phyloP scores from a whole-genome alignment of 2,329 filamentous ascomycete genomes.

The Blastomyces percursus region DNA sequence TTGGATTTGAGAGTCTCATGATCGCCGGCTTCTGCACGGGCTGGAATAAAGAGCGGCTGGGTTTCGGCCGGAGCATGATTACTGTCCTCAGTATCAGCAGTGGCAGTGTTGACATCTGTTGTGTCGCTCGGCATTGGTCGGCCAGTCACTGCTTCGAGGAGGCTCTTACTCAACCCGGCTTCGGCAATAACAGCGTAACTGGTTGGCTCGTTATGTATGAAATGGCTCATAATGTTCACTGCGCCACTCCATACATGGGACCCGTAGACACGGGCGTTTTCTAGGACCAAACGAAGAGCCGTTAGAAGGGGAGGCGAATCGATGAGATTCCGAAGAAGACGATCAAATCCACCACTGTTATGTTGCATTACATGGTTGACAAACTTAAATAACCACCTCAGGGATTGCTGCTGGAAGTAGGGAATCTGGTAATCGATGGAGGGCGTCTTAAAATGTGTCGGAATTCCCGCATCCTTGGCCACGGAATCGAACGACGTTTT shows the following conservation, averaged over 20 bases:
- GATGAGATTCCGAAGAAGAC: slow-evolving; percentile 81
- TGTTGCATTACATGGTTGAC: slow-evolving; percentile 89
- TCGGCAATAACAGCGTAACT: slow-evolving; percentile 95
- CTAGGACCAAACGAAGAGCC: slow-evolving; percentile 70
- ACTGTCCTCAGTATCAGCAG: slow-evolving; percentile 21
- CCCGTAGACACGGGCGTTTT: slow-evolving; percentile 68
- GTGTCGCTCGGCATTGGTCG: slow-evolving; percentile 23
- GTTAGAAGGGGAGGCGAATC: slow-evolving; percentile 78
- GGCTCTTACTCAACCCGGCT: slow-evolving; percentile 75
- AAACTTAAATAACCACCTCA: slow-evolving; percentile 92
- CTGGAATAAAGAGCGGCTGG: slow-evolving; percentile 25
- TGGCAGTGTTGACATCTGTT: slow-evolving; percentile 18
- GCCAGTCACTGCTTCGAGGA: slow-evolving; percentile 67
- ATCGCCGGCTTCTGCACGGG: slow-evolving; percentile 14
- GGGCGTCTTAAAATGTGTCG: slow-evolving; percentile 60
- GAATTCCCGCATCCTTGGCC: slow-evolving; percentile 60
- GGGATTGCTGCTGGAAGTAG: slow-evolving; percentile 82
- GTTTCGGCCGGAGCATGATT: slow-evolving; percentile 30
- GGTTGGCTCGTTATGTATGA: slow-evolving; percentile 97
- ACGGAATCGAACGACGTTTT: slow-evolving; percentile 55
- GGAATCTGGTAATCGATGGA: slow-evolving; percentile 88
- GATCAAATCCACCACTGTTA: slow-evolving; percentile 73
- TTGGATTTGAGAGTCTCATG: slow-evolving; percentile 22
- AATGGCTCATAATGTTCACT: slow-evolving; percentile 82
- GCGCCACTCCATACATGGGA: slow-evolving; percentile 94